phyloP scores from a whole-genome alignment of 1,284 basidiomycete genomes.

The Cryptococcus sp. region DNA sequence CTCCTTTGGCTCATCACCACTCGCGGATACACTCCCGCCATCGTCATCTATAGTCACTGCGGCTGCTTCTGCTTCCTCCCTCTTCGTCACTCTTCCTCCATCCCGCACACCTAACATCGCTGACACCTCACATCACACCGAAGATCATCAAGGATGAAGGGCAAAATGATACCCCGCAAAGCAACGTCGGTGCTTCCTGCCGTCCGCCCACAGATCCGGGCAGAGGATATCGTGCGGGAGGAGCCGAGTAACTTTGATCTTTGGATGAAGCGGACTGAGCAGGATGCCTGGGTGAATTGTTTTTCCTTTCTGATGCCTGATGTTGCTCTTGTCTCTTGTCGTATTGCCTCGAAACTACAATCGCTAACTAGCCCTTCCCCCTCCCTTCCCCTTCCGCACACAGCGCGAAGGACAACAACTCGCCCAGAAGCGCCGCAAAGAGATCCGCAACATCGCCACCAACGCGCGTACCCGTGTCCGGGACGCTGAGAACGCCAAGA shows the following conservation, averaged over 20 bases:
- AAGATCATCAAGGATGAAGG: neutral
- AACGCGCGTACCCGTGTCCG: constrained; percentile 25
- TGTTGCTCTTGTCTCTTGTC: neutral
- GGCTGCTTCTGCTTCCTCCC: no score
- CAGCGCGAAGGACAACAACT: constrained; percentile 25
- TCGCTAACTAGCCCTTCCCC: no score
- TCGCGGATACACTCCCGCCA: no score
- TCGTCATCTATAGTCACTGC: no score
- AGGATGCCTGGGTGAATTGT: constrained; percentile 33
- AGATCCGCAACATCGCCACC: constrained; percentile 19
- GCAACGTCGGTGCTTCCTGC: neutral
- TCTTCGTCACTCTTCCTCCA: no score
- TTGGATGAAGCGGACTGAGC: constrained; percentile 36
- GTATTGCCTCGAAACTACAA: no score
- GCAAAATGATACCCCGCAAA: constrained; percentile 2
- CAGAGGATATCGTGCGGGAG: constrained; percentile 23
- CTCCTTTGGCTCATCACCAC: no score
- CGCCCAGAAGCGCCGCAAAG: constrained; percentile 18
- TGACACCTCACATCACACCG: no score
- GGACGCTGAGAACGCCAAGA: constrained; percentile 9
- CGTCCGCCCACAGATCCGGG: constrained; percentile 1
- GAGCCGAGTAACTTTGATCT: constrained; percentile 25
- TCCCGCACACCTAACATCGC: no score
- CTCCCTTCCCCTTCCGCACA: no score
- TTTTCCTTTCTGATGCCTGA: neutral